phyloP scores from a whole-genome alignment of 176 grass and related monocot species.

The Paspalum vaginatum region DNA sequence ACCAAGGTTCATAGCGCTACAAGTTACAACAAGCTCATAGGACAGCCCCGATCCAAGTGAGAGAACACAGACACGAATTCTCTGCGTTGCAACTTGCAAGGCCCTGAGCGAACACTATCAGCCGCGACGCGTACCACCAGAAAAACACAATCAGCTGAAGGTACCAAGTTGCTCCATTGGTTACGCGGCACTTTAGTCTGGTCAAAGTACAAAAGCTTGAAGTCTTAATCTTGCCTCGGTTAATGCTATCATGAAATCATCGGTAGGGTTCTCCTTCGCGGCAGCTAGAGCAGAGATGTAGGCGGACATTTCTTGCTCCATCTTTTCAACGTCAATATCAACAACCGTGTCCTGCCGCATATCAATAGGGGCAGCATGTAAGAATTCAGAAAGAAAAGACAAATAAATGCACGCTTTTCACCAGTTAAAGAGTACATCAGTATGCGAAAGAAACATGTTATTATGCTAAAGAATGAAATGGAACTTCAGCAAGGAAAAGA shows the following conservation, averaged over 20 bases:
- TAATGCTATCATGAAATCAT: conserved; percentile 64
- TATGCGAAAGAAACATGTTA: not conserved
- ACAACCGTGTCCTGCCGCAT: conserved; percentile 46
- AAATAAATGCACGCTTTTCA: not conserved
- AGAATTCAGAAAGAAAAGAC: not conserved
- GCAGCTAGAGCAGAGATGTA: conserved; percentile 74
- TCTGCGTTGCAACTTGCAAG: conserved; percentile 32
- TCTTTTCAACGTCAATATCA: conserved; percentile 59
- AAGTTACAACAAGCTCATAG: conserved; percentile 34
- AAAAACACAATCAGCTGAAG: not conserved
- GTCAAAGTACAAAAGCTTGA: conserved; percentile 67
- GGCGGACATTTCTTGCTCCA: conserved; percentile 74
- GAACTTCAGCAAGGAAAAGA: not conserved
- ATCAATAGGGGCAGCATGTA: conserved; percentile 15
- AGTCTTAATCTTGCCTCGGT: conserved; percentile 76
- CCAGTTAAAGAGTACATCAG: not conserved
- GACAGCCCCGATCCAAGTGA: not conserved
- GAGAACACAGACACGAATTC: conserved; percentile 35
- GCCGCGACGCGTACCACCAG: not conserved
- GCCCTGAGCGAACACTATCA: conserved; percentile 23
- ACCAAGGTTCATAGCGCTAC: conserved; percentile 31
- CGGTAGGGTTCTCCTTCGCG: conserved; percentile 79
- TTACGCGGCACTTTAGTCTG: conserved; percentile 12
- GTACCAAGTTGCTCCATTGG: conserved; percentile 21
- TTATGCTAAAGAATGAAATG: not conserved